These are phyloP conservation scores for Fibroporia radiculosa DNA, from an alignment of 768 basidiomycete genomes.

Conservation along the genomic window DNA sequence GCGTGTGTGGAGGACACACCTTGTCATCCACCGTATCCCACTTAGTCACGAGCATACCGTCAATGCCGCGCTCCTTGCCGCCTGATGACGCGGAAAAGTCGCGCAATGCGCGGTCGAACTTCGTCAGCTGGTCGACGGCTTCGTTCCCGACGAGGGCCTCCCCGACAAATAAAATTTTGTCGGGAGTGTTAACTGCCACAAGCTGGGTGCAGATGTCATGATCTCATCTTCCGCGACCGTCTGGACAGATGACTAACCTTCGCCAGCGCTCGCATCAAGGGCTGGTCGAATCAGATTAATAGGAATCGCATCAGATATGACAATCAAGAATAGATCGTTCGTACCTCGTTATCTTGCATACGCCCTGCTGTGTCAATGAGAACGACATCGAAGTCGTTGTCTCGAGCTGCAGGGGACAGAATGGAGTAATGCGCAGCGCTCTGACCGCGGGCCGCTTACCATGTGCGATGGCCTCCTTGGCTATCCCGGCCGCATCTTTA, in stretches of 20 bases:
- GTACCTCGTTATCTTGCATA: slow-evolving; percentile 98
- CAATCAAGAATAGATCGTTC: slow-evolving; percentile 9
- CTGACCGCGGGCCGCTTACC: slow-evolving; percentile 39
- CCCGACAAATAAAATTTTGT: slow-evolving; percentile 97
- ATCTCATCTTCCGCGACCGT: background rate
- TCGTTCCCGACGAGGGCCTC: slow-evolving; percentile 98
- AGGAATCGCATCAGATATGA: background rate
- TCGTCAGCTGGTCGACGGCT: slow-evolving; percentile 94
- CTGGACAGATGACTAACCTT: slow-evolving; percentile 43
- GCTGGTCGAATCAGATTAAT: slow-evolving; percentile 34
- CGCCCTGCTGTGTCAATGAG: slow-evolving; percentile 96
- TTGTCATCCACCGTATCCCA: slow-evolving; percentile 99
- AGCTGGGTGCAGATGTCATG: slow-evolving; percentile 41
- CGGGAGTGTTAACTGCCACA: slow-evolving; percentile 87
- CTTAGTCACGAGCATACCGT: slow-evolving; percentile 97
- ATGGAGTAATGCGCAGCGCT: background rate
- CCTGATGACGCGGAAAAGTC: slow-evolving; percentile 79
- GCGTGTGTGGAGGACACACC: slow-evolving; percentile 34
- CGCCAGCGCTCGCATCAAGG: slow-evolving; percentile 96
- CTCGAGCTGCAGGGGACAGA: slow-evolving; percentile 58
- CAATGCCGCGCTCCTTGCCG: slow-evolving; percentile 83
- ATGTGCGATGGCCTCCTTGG: slow-evolving; percentile 87
- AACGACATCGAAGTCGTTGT: slow-evolving; percentile 92
- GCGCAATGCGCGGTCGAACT: slow-evolving; percentile 89
- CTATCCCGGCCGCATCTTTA: slow-evolving; percentile 98